Percentiles rank a stretch among this genome's conserved stretches.
Evolutionary conservation across 2,329 filamentous ascomycete genomes (phyloP).

Genomic region (Fusarium tuaranense): DNA sequence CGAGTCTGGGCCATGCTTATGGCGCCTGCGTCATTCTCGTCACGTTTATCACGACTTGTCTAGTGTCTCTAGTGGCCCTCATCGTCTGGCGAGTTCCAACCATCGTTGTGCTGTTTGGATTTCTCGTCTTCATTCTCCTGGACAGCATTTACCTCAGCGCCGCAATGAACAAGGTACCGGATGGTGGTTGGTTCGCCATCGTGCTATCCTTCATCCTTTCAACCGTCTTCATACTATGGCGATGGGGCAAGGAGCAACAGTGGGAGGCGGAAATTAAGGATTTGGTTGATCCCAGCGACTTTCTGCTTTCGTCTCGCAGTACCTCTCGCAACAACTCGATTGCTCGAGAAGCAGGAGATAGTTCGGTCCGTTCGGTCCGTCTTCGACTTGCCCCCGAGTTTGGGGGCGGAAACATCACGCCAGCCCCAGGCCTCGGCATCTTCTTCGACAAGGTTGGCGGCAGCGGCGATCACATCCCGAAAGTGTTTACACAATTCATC

Average conservation of each 20-base stretch:
- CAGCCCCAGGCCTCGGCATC: constrained; percentile 71
- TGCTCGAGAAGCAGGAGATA: constrained; percentile 27
- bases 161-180: constrained; percentile 77
- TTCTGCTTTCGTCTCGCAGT: constrained; percentile 46
- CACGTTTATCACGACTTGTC: constrained; percentile 81
- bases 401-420: constrained; percentile 57
- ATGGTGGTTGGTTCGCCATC: constrained; percentile 84
- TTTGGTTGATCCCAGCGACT: constrained; percentile 60
- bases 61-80: constrained; percentile 78
- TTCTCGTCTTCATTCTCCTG: constrained; percentile 72
- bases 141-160: constrained; percentile 79
- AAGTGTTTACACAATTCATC: constrained; percentile 75
- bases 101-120: constrained; percentile 70
- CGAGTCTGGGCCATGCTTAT: constrained; percentile 78
- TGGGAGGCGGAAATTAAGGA: constrained; percentile 78
- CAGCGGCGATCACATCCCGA: constrained; percentile 60
- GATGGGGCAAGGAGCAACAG: constrained; percentile 82
- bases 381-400: constrained; percentile 51
- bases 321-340: constrained; percentile 42
- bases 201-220: constrained; percentile 72
- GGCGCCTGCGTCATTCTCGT: constrained; percentile 85
- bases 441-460: constrained; percentile 84
- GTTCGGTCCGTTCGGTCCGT: constrained; percentile 35
- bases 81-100: constrained; percentile 77
- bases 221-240: constrained; percentile 77